A percentile compares a stretch with the other conserved stretches of the same genome.
Evolutionary conservation across 2,329 filamentous ascomycete species (phyloP).

Genomic region (Boeremia exigua): DNA sequence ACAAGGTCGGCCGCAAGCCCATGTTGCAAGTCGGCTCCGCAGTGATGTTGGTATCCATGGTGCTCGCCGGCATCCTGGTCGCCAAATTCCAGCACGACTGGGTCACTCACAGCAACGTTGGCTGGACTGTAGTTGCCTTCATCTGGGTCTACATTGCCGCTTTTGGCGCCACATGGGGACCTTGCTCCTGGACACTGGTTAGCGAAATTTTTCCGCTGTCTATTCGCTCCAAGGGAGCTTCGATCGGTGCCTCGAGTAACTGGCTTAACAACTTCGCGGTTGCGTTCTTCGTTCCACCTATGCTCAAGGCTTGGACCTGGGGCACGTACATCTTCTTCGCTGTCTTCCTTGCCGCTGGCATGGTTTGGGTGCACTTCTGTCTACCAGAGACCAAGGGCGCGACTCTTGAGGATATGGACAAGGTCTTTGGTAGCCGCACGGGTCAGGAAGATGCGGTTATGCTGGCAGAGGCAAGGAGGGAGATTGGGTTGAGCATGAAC

Average conservation of each 20-base stretch:
- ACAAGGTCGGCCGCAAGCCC: constrained; percentile 63
- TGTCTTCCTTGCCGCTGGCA: constrained; percentile 32
- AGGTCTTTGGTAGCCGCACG: constrained; percentile 33
- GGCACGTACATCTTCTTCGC: constrained; percentile 51
- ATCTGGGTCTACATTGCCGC: constrained; percentile 41
- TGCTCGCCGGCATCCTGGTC: constrained; percentile 36
- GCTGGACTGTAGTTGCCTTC: constrained; percentile 39
- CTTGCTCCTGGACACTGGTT: constrained; percentile 36
- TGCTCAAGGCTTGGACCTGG: constrained; percentile 43
- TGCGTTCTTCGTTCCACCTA: constrained; percentile 42
- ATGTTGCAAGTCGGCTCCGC: constrained; percentile 59
- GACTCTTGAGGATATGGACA: constrained; percentile 40
- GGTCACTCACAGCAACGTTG: constrained; percentile 25
- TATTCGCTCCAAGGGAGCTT: constrained; percentile 47
- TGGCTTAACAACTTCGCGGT: constrained; percentile 51
- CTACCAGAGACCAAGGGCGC: constrained; percentile 39
- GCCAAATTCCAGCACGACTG: constrained; percentile 38
- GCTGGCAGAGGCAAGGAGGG: constrained; percentile 33
- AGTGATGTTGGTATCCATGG: constrained; percentile 46
- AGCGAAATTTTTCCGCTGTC: constrained; percentile 47
- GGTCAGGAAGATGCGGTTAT: constrained; percentile 37
- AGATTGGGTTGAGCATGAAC: constrained; percentile 32
- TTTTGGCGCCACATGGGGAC: constrained; percentile 41
- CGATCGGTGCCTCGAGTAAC: constrained; percentile 45
- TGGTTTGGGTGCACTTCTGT: constrained; percentile 36